Base-by-base conservation (phyloP, 139 green algal species). In the Closterium sp. region DNA sequence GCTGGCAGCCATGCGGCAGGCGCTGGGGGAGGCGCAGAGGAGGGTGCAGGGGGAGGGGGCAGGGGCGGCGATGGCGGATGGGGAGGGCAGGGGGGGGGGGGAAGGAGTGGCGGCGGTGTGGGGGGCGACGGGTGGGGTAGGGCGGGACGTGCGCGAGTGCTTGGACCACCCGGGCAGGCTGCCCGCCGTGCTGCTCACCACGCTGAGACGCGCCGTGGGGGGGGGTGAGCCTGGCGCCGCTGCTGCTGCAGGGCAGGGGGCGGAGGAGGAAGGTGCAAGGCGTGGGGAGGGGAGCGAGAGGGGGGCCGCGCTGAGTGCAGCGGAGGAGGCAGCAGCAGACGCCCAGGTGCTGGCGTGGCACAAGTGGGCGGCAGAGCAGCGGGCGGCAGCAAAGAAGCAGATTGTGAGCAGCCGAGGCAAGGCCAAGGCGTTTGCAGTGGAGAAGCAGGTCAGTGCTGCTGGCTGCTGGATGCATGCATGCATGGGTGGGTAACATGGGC, bases 361-460 rank as follows among this genome's bases (percentile, higher is more conserved):
- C n/a, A 91, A 91, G 84, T 91, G 88, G 88, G 88, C 88, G 25
- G 34, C 34, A 34, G 83, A 36, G 31, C 76, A 91, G 23, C 34
- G 55, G 64, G n/a, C 28, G 25, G 69, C 88, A 16, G 16, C 33
- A 69, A 88, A 88, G 88, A 87, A 38, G 34, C 28, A 86, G 43
- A 55, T 91, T 28, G 25, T 91, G 32, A 38, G 34, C 69, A 83
- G 81, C 81, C 87, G 34, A 81, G 34, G 81, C 34, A 87, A 87
- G 34, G 87, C 87, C 34, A 81, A 38, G 81, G 23, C 33, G 35
- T 91, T 86, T 91, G 33, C 28, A 9, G 33, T 7, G 21, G 35
- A 91, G 36, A 91, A 91, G 36, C 28, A 87, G 88, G 88, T 34
- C 83, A 7, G 30, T 86, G 83, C 83, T 28, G n/a, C 83, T 23